Evolutionary conservation across 1,284 basidiomycete genomes (phyloP), one percentile per base, ranked within the genome.

Genomic region (Ustilago curta): DNA sequence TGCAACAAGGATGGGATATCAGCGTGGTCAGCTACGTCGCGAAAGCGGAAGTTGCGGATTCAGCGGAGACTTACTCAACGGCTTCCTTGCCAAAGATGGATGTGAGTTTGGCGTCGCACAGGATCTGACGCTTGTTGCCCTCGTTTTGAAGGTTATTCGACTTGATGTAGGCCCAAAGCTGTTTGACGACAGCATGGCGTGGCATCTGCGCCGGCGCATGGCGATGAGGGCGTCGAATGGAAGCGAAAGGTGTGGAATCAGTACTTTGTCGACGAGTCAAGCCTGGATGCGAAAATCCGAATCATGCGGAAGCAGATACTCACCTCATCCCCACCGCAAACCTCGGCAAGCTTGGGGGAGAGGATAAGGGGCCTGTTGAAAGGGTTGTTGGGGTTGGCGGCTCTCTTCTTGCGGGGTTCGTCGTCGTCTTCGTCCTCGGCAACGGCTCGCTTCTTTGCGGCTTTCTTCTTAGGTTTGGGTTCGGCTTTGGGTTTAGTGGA

Each of bases 121-220:
- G 76, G 64, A 95, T 94, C 60, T 80, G 76, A 35, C 89, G 89
- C 85, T 88, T 91, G 85, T 94, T 92, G 8, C 82, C 83, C 4
- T 93, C 92, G 82, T 94, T 93, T 86, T 95, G 93, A 49, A 94
- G 86, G 35, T 90, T 87, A 71, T 92, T 89, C 11, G 83, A 87
- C 83, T 92, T 93, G 85, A 95, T 94, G 85, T 94, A 91, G 12
- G 88, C 89, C 93, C 93, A 95, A 4, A 95, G 86, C 66, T 90
- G 89, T 85, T 94, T 95, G 51, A 94, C 93, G 35, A 93, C 91
- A 80, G 93, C 92, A n/a, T 92, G 92, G 29, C 93, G 90, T 21
- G 93, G 92, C 65, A 93, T 87, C 84, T 89, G 39, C 89, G 27
- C 23, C 21, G 43, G 89, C 43, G 89, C 21, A 25, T 40, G 7